These are phyloP conservation scores for Mallotus repandus DNA, from an alignment of 441 rosid species.

Conservation along the genomic window DNA sequence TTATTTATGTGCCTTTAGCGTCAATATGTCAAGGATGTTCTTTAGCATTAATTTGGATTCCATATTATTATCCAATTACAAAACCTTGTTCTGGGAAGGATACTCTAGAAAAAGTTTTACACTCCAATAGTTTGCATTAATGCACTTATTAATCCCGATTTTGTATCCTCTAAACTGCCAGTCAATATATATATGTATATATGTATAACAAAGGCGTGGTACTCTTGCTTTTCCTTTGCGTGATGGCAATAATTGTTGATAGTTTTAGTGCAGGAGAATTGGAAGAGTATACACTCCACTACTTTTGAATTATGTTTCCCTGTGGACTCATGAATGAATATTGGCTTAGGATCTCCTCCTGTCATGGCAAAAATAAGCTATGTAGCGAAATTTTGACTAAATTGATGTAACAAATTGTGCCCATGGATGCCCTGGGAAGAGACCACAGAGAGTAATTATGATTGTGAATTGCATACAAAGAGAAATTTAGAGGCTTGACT, in stretches of 20 bases:
- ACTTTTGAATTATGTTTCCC: not conserved
- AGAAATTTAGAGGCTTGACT: not conserved
- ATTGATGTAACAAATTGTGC: not conserved
- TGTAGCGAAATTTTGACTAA: not conserved
- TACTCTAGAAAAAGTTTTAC: not conserved
- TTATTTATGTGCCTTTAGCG: not conserved
- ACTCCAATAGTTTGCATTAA: not conserved
- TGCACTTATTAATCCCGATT: not conserved
- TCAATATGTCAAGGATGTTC: not conserved
- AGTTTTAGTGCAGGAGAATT: not conserved
- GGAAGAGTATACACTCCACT: slow-evolving; percentile 6
- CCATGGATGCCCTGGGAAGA: not conserved
- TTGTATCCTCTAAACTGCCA: not conserved
- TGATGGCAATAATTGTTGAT: not conserved
- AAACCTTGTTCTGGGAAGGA: not conserved
- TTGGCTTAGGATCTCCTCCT: not conserved
- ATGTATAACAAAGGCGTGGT: not conserved
- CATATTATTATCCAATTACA: not conserved
- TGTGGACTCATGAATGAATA: not conserved
- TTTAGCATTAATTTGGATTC: not conserved
- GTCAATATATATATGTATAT: not conserved
- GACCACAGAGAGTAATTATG: not conserved
- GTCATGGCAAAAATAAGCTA: not conserved
- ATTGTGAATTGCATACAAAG: slow-evolving; percentile 8
- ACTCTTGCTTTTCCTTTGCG: not conserved